Evolutionary conservation across 495 filamentous ascomycete genomes (phyloP), one percentile per base, ranked within the genome.

Genomic region (Massariosphaeria phaeospora): DNA sequence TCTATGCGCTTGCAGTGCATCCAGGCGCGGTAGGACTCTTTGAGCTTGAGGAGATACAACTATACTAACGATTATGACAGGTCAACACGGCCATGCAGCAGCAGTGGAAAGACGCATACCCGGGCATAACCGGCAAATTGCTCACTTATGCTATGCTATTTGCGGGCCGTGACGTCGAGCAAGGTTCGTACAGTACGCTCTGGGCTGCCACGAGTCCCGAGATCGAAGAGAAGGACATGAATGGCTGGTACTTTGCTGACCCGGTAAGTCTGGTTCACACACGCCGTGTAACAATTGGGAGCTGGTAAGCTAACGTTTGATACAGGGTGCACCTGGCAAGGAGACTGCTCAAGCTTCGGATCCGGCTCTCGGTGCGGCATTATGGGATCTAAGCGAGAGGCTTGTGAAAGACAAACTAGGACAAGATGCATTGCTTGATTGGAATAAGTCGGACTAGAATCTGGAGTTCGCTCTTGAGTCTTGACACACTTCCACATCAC

Each of bases 101-200:
- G 38, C 69, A 76, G 55, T 74, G 72, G 72, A 72, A 75, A 61
- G 72, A 74, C 29, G 73, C 73, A 9, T 76, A 75, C 45, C 72
- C 73, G 0, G 70, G 71, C 13, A 48, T 76, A 10, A 47, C 65
- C 1, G 73, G 73, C 13, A 69, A 71, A 48, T 43, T 74, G 8
- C 50, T 73, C 8, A 68, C 66, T 5, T 64, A 51, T 34, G 55
- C 62, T 0, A 72, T 68, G 67, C 33, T 67, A 21, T 50, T 65
- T 0, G 36, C 61, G 7, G 70, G 73, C 9, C 66, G 73, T 0
- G 63, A 69, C 33, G 56, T 65, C 18, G 66, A 75, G 59, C 73
- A 75, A 41, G 73, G 73, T 4, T 65, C 73, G 0, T 76, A 67
- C 59, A 73, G 71, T 39, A 70, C 72, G 1, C 51, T 75, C 50